phyloP scores from a whole-genome alignment of 495 filamentous ascomycete genomes.

The Neurospora pannonica region DNA sequence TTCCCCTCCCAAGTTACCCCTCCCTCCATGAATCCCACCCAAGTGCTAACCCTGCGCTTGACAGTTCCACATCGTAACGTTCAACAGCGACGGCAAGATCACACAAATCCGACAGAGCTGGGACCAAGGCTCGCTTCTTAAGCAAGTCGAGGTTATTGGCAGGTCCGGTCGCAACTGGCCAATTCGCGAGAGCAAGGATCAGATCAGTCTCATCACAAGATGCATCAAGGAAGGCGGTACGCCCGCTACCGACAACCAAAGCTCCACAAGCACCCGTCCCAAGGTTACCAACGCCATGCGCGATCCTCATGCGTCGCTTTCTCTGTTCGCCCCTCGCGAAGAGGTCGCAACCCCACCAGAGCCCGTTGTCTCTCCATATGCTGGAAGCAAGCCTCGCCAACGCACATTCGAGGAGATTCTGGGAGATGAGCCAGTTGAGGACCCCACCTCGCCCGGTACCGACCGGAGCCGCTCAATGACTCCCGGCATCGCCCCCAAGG shows the following conservation, averaged over 20 bases:
- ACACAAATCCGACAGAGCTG: constrained; percentile 78
- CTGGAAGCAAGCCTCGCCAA: constrained; percentile 35
- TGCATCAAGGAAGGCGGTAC: constrained; percentile 33
- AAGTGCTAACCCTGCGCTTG: constrained; percentile 20
- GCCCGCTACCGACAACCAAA: constrained; percentile 11
- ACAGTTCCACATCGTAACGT: constrained; percentile 84
- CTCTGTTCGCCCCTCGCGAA: constrained; percentile 58
- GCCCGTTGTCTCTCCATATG: constrained; percentile 43
- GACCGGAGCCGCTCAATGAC: constrained; percentile 32
- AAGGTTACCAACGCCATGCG: constrained; percentile 42
- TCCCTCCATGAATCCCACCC: constrained; percentile 1
- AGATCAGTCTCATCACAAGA: constrained; percentile 59
- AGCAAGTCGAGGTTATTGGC: constrained; percentile 89
- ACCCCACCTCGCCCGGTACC: constrained; percentile 39
- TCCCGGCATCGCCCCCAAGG: constrained; percentile 47
- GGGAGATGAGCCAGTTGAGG: constrained; percentile 33
- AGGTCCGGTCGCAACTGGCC: constrained; percentile 84
- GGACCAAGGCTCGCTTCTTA: constrained; percentile 91
- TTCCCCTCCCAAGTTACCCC: background rate
- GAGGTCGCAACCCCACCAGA: constrained; percentile 36
- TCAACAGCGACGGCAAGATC: constrained; percentile 68
- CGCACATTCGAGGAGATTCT: constrained; percentile 45
- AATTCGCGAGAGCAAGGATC: constrained; percentile 80
- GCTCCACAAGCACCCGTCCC: constrained; percentile 30
- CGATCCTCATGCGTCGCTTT: constrained; percentile 68